Conservation (phyloP, 2,329 filamentous ascomycete species). For the Passalora sequoiae region DNA sequence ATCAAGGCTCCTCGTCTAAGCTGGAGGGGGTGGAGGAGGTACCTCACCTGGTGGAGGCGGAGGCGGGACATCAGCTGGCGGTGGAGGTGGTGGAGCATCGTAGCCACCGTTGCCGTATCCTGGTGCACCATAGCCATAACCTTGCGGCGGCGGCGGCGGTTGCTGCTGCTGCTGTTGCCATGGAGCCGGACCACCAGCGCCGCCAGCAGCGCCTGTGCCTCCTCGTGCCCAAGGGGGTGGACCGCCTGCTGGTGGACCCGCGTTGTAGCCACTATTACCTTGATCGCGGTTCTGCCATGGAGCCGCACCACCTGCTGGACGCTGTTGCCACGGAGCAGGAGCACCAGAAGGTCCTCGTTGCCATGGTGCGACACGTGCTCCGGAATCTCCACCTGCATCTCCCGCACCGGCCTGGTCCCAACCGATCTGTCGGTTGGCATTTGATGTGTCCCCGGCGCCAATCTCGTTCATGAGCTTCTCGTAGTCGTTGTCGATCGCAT, state of each 20-base stretch:
- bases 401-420: constrained; percentile 66
- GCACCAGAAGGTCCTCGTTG: constrained; percentile 28
- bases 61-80: constrained; percentile 57
- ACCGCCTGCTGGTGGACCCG: constrained; percentile 15
- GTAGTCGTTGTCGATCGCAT: constrained; percentile 81
- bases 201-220: constrained; percentile 18
- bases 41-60: constrained; percentile 58
- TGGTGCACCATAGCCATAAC: constrained; percentile 4
- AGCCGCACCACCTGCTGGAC: constrained; percentile 28
- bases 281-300: constrained; percentile 34
- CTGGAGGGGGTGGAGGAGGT: constrained; percentile 59
- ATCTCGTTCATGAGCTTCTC: constrained; percentile 99
- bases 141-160: constrained; percentile 8
- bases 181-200: constrained; percentile 23
- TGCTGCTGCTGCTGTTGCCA: constrained; percentile 29
- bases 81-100: constrained; percentile 39
- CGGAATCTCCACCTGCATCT: constrained; percentile 57
- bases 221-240: constrained; percentile 20
- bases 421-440: constrained; percentile 75
- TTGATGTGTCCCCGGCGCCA: constrained; percentile 59
- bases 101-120: constrained; percentile 10
- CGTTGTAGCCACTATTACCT: constrained; percentile 23
- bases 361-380: constrained; percentile 25
- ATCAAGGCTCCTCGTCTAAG: too few relatives aligned
- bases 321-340: constrained; percentile 36